phyloP scores from a whole-genome alignment of 768 basidiomycete species.

The Boletellus sp. region DNA sequence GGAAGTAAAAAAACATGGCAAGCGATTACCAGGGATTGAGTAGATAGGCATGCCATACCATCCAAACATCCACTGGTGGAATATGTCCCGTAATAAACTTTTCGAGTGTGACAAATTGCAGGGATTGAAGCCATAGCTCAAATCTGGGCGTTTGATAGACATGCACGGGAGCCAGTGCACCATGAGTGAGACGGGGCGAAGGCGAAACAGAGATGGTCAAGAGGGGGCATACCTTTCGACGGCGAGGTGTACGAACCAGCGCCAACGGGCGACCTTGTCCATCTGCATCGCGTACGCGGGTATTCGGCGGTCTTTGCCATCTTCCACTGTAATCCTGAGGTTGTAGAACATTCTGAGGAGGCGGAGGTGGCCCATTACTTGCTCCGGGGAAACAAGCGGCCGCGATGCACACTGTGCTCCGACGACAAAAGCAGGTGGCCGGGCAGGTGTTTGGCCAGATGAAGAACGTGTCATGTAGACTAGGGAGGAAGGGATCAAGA shows the following conservation, averaged over 20 bases:
- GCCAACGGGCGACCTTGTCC: slow-evolving; percentile 31
- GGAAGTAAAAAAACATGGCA: not conserved
- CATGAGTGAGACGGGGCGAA: not conserved
- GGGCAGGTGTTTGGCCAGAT: not conserved
- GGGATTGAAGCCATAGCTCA: slow-evolving; percentile 30
- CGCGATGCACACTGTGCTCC: slow-evolving; percentile 14
- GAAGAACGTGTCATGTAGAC: slow-evolving; percentile 1
- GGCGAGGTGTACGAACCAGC: slow-evolving; percentile 39
- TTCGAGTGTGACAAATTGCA: slow-evolving; percentile 24
- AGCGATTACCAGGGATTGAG: slow-evolving; percentile 34
- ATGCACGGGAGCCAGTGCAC: not conserved
- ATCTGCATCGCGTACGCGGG: slow-evolving; percentile 25
- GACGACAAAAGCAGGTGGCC: slow-evolving; percentile 13
- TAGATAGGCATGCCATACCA: slow-evolving; percentile 43
- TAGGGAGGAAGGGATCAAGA: not conserved
- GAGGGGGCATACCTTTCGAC: slow-evolving; percentile 31
- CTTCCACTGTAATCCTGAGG: slow-evolving; percentile 28
- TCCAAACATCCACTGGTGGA: slow-evolving; percentile 40
- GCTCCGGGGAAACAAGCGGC: slow-evolving; percentile 30
- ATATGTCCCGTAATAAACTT: slow-evolving; percentile 24
- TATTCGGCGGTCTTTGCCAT: slow-evolving; percentile 24
- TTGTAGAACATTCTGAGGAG: slow-evolving; percentile 33
- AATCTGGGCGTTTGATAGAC: slow-evolving; percentile 25
- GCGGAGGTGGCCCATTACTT: slow-evolving; percentile 35
- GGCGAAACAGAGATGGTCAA: not conserved